Evolutionary conservation across 225 moss, liverwort and hornwort species (phyloP), one percentile per base, ranked within the genome.

Genomic region (Asterella californica): DNA sequence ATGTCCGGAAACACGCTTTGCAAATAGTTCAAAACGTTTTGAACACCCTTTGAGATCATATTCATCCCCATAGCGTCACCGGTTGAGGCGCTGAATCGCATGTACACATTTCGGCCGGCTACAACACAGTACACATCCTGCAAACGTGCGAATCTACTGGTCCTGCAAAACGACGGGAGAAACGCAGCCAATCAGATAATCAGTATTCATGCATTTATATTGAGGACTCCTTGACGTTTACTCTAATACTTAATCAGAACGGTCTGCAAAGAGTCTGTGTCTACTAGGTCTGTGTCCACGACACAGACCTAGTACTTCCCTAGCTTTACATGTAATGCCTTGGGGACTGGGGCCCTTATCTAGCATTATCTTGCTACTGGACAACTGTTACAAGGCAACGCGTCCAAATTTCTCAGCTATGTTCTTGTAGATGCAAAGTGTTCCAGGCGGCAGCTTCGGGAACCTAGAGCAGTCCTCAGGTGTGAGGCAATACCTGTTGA

Each of bases 51-150:
- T 17, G 89, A 89, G 46, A 89, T 87, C 83, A 87, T 89, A 67
- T 88, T 88, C 88, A 88, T 88, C 10, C 88, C 88, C 88, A 88
- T 88, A 38, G 88, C 88, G 75, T 88, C 88, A 37, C 88, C 88
- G 15, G 88, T 88, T 42, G 83, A 67, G 52, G 81, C 83, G 64
- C 77, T 90, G 70, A 87, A 83, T 21, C 89, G 85, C 76, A 90
- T 15, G 57, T 81, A 87, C 10, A 53, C 80, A 83, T 84, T 81
- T 18, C 87, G 87, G 10, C 89, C 89, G 9, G 83, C 89, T 24
- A 90, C 49, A 64, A 84, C 83, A 42, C 85, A 85, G 66, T 80
- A 82, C 12, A 90, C 55, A 45, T 86, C 80, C 66, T 90, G 87
- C 85, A 90, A 60, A 63, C 83, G 81, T 8, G 89, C 89, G 82